Evolutionary conservation across 2,329 filamentous ascomycete genomes (phyloP), one percentile per base, ranked within the genome.

Genomic region (Alternaria burnsii): DNA sequence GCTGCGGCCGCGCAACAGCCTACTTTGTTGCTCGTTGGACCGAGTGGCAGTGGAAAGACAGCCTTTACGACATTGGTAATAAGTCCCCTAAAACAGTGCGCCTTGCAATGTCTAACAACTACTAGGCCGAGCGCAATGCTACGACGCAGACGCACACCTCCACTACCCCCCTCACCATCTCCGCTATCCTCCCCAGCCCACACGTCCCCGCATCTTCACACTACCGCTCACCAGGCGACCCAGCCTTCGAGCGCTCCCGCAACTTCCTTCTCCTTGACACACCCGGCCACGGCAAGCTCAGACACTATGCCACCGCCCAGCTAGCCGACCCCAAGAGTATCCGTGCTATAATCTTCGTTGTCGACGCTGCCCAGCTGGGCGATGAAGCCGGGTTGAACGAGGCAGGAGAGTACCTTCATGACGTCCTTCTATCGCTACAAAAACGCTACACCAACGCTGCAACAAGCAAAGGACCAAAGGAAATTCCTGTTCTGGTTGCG

Each of bases 261-360:
- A 90, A 88, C 75, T 92, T 95, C 76, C 82, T 91, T 41, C 82
- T 98, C 34, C 82, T 92, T 74, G 95, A 99, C 81, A 98, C 94
- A 1, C 95, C 95, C 0, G 95, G 95, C 40, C 95, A 99, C 82
- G 93, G 93, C 71, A 99, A 99, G 81, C 88, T 99, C 60, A 92
- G 95, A 62, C 86, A 88, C 70, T 83, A 88, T 66, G 88, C 91
- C 4, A 83, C 91, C 59, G 79, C 83, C 42, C 73, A 82, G 14
- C 80, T 88, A 59, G 78, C 79, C 20, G 76, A 83, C 52, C 73
- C 82, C 20, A 73, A 78, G 34, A 71, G 79, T 59, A 81, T 94
- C 48, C 86, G 86, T 41, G 94, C 91, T 18, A 83, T 98, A 53
- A 85, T 98, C 52, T 99, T 94, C 78, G 82, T 97, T 64, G 87